Conservation (phyloP, 768 basidiomycete genomes). For the Leccinum uliginosum region DNA sequence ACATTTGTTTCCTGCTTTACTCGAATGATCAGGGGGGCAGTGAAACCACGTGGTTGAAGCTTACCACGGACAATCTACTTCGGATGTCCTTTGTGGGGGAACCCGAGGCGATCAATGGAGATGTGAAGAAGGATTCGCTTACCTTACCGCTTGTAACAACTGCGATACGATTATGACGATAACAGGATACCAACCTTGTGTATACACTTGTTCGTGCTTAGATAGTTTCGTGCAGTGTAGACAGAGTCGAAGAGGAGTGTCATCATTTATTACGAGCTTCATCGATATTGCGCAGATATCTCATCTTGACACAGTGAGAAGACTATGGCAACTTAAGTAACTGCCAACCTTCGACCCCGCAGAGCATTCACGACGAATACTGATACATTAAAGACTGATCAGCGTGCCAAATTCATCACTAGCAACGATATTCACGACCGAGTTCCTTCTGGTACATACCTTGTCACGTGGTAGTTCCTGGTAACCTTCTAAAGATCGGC, state of each 20-base stretch:
- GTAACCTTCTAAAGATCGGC: not conserved
- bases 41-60: conserved; percentile 2
- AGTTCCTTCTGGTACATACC: not conserved
- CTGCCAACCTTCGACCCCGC: not conserved
- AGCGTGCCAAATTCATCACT: not conserved
- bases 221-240: not conserved
- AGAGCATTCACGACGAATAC: not conserved
- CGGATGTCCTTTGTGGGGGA: not conserved
- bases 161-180: not conserved
- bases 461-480: not conserved
- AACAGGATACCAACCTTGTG: not conserved
- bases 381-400: not conserved
- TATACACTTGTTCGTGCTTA: not conserved
- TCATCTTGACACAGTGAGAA: not conserved
- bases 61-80: conserved; percentile 1
- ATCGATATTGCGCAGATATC: not conserved
- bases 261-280: not conserved
- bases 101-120: not conserved
- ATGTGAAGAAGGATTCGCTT: not conserved
- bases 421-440: not conserved
- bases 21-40: not conserved
- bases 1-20: too few species aligned
- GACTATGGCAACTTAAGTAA: not conserved
- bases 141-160: not conserved
- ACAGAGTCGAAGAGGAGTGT: not conserved